Evolutionary conservation across 1,284 basidiomycete genomes (phyloP).

Genomic region (Marasmius sp.): DNA sequence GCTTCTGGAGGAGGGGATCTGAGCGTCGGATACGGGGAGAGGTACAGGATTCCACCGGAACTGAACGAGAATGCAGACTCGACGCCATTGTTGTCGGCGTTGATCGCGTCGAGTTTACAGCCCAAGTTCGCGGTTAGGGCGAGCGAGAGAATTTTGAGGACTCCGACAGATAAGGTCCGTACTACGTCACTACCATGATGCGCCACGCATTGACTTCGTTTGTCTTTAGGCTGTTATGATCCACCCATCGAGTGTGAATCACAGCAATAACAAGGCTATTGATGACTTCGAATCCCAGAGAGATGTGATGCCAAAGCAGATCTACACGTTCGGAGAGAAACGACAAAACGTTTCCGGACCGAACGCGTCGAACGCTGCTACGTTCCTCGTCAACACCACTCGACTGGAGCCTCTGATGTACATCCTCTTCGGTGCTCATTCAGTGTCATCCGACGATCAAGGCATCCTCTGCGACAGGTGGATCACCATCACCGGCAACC

Average conservation of each 20-base stretch:
- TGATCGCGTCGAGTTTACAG: conserved; percentile 86
- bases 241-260: conserved; percentile 87
- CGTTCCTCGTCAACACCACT: conserved; percentile 80
- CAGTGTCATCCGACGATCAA: conserved; percentile 64
- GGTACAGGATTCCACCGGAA: conserved; percentile 54
- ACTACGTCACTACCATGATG: not conserved
- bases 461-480: conserved; percentile 89
- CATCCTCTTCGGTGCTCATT: conserved; percentile 89
- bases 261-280: conserved; percentile 50
- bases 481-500: conserved; percentile 83
- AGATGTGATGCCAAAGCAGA: conserved; percentile 61
- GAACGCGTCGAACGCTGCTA: conserved; percentile 53
- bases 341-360: conserved; percentile 67
- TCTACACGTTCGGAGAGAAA: conserved; percentile 89
- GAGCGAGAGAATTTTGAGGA: conserved; percentile 75
- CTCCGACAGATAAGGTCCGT: conserved; percentile 84
- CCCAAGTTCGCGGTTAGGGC: conserved; percentile 92
- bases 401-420: conserved; percentile 89
- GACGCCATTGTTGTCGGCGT: conserved; percentile 78
- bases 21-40: not conserved
- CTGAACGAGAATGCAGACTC: conserved; percentile 79
- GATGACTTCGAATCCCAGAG: conserved; percentile 29
- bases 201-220: conserved; percentile 8
- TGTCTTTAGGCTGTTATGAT: conserved; percentile 63
- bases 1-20: conserved; percentile 60